Evolutionary conservation across 1,139 yeast genomes (phyloP).

Genomic region (Suhomyces anneliseae): DNA sequence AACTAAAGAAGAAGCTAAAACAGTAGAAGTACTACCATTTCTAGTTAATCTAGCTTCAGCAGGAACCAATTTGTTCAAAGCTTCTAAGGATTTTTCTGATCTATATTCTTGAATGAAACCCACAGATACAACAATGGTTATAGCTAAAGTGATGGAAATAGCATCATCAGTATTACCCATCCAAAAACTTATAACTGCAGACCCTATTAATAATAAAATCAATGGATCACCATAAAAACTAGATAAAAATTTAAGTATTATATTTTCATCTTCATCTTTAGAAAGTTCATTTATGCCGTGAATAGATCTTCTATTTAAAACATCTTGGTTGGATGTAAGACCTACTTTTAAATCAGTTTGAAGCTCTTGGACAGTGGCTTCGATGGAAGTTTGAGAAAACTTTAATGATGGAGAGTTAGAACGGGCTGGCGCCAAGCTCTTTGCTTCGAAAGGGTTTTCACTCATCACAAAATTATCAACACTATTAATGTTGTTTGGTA

Average conservation of each 20-base stretch:
- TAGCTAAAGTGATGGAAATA: conserved; percentile 82
- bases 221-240: conserved; percentile 88
- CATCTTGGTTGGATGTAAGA: conserved; percentile 65
- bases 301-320: conserved; percentile 63
- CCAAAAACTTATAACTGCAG: conserved; percentile 78
- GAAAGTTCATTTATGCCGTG: conserved; percentile 79
- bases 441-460: conserved; percentile 33
- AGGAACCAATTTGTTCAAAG: conserved; percentile 87
- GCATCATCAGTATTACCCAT: conserved; percentile 97
- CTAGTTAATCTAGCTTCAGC: conserved; percentile 90
- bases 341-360: conserved; percentile 63
- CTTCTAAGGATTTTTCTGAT: conserved; percentile 90
- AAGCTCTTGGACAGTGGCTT: conserved; percentile 60
- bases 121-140: conserved; percentile 85
- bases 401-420: conserved; percentile 47
- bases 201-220: conserved; percentile 80
- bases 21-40: conserved; percentile 71
- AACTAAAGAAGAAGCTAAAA: conserved; percentile 79
- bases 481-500: neutral
- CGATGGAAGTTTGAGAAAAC: conserved; percentile 58
- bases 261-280: conserved; percentile 72
- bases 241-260: conserved; percentile 65
- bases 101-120: conserved; percentile 96
- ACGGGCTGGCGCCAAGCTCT: conserved; percentile 23
- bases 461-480: conserved; percentile 21